A percentile compares a stretch with the other conserved stretches of the same genome.
Evolutionary conservation across 2,329 filamentous ascomycete genomes (phyloP).

Genomic region (Pseudonectria foliicola): DNA sequence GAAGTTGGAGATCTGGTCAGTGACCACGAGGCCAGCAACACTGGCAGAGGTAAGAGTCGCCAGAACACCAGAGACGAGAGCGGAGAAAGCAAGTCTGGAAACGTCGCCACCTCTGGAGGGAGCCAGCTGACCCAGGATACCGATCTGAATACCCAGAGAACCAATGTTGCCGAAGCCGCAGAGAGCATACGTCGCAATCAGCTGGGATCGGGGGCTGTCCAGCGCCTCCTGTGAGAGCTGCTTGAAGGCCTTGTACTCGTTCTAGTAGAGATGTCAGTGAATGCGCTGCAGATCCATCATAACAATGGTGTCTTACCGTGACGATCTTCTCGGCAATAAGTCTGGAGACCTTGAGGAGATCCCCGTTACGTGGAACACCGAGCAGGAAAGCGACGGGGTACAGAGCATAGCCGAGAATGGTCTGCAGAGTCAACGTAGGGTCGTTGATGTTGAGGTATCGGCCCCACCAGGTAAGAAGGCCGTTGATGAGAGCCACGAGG

Average conservation of each 20-base stretch:
- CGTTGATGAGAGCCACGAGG: constrained; percentile 66
- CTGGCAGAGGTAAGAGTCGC: constrained; percentile 72
- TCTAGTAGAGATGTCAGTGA: constrained; percentile 31
- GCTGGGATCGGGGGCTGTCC: constrained; percentile 60
- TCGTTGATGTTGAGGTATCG: constrained; percentile 66
- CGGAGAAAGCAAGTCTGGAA: constrained; percentile 66
- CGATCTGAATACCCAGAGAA: constrained; percentile 83
- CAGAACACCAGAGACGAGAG: constrained; percentile 70
- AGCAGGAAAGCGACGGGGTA: constrained; percentile 77
- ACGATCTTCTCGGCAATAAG: constrained; percentile 83
- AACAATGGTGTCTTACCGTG: constrained; percentile 38
- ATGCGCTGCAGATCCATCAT: background rate
- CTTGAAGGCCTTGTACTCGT: constrained; percentile 72
- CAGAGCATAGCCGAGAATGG: constrained; percentile 70
- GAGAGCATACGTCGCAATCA: constrained; percentile 81
- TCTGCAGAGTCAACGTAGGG: constrained; percentile 61
- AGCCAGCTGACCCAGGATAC: constrained; percentile 75
- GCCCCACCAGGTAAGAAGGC: constrained; percentile 77
- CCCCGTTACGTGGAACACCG: constrained; percentile 58
- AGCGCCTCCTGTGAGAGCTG: constrained; percentile 52
- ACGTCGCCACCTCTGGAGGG: constrained; percentile 69
- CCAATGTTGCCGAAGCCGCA: constrained; percentile 83
- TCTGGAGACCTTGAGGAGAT: constrained; percentile 64
- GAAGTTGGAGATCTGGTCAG: constrained; percentile 31
- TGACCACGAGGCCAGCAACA: constrained; percentile 70